A percentile compares a stretch with the other conserved stretches of the same genome.
phyloP scores from a whole-genome alignment of 352 stramenopile species.

The Phytophthora cajani region DNA sequence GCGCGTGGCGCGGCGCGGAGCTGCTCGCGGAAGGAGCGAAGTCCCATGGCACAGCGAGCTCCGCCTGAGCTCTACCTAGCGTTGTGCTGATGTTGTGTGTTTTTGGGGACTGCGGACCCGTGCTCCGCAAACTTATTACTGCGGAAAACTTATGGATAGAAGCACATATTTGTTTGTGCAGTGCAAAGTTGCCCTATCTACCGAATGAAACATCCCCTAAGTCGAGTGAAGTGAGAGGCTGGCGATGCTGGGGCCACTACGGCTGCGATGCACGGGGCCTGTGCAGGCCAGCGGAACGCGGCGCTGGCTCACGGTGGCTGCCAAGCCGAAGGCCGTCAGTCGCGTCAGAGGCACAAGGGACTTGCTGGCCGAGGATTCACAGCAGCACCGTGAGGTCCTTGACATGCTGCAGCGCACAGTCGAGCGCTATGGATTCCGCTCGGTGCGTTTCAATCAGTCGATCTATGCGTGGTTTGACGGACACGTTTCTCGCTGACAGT shows the following conservation, averaged over 20 bases:
- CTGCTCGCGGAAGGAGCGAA: too few relatives aligned
- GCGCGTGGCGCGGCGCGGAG: too few relatives aligned
- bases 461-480: background rate
- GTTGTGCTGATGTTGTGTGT: too few relatives aligned
- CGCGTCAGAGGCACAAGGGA: conserved; percentile 83
- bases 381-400: conserved; percentile 73
- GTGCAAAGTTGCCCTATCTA: too few relatives aligned
- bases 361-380: conserved; percentile 64
- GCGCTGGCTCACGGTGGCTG: conserved; percentile 30
- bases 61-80: too few relatives aligned
- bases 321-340: conserved; percentile 45
- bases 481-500: background rate
- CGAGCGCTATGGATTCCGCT: conserved; percentile 78
- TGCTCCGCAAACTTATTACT: too few relatives aligned
- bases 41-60: too few relatives aligned
- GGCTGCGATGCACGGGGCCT: background rate
- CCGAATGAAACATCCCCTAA: too few relatives aligned
- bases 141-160: too few relatives aligned
- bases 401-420: conserved; percentile 62
- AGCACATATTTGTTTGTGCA: too few relatives aligned
- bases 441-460: conserved; percentile 37
- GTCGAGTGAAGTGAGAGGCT: background rate
- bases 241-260: conserved; percentile 15
- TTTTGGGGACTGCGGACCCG: too few relatives aligned
- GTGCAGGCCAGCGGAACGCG: conserved; percentile 9